Evolutionary conservation across 208 protist species (phyloP), one percentile per base, ranked within the genome.

Genomic region (Acanthamoeba healyi): DNA sequence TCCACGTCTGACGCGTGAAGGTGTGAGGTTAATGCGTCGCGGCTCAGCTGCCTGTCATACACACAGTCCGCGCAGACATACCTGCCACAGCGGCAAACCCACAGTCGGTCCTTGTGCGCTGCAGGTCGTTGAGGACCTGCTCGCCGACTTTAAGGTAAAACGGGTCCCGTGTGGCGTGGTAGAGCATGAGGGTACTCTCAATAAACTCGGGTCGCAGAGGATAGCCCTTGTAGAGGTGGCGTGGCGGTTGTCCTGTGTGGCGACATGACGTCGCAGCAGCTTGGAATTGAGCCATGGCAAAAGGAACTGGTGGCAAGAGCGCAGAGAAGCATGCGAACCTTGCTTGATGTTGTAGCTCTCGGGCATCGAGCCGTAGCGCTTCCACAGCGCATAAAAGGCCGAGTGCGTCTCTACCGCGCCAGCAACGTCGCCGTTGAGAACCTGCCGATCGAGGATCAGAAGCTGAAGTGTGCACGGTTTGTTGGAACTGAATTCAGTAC

Each of bases 131-230:
- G 49, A 94, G 56, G 7, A 96, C 32, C 77, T 95, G 92, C 51
- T 95, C 15, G 19, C 94, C 92, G 70, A 95, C 51, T 34, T 94
- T 38, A 38, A 95, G 32, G 70, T 51, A 90, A 46, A 93, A 58
- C 49, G 24, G n/a, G 82, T 97, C 92, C 29, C 94, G 84, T 15
- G 97, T 98, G 42, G 96, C 96, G 82, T 94, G 95, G 93, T 98
- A 98, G 32, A 98, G 91, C 88, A 97, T 96, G 94, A 98, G 97
- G 22, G 98, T 84, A 29, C 95, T 97, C 96, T 99, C 98, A 15
- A 96, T 88, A 91, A 98, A 95, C 95, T 99, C 98, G 12, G 98
- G 98, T 70, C 98, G 97, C 17, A 98, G 92, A 24, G 96, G 96
- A 93, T 98, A 99, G 26, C 82, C 61, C 32, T 74, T 46, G 29